These are phyloP conservation scores for Digitaria exilis DNA, from an alignment of 202 grass and related monocot genomes.

Conservation along the genomic window DNA sequence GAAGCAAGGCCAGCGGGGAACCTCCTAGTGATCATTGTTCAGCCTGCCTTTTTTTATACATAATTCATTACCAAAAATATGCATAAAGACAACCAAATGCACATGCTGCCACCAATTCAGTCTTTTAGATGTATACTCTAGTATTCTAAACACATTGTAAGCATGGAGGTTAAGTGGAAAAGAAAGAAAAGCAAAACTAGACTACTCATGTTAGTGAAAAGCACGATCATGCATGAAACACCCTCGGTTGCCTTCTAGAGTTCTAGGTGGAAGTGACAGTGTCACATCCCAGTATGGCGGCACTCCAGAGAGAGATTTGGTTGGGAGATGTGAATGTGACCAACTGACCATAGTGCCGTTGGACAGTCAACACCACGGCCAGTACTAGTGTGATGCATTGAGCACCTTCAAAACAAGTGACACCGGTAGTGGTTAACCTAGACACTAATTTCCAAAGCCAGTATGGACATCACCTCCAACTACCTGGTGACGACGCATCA, in stretches of 20 bases:
- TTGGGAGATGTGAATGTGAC: background rate
- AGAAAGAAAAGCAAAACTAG: background rate
- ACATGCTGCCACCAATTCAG: background rate
- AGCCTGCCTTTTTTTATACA: slow-evolving; percentile 18
- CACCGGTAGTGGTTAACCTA: background rate
- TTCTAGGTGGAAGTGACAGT: background rate
- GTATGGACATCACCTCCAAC: background rate
- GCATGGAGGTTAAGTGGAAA: slow-evolving; percentile 15
- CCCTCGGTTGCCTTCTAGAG: slow-evolving; percentile 29
- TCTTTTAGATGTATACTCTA: background rate
- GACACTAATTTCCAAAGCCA: background rate
- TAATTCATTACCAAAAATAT: background rate
- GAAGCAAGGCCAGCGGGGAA: too few relatives aligned
- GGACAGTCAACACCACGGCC: background rate
- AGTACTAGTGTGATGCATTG: background rate
- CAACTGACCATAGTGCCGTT: background rate
- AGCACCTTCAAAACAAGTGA: background rate
- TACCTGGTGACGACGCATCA: background rate
- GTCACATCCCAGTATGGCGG: background rate
- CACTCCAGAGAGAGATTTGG: slow-evolving; percentile 16
- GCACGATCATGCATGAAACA: background rate
- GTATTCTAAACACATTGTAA: background rate
- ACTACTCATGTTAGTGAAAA: slow-evolving; percentile 2
- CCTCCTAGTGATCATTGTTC: background rate
- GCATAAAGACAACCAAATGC: background rate